Conservation (phyloP, 2,329 filamentous ascomycete species). For the Aspergillus tanneri region DNA sequence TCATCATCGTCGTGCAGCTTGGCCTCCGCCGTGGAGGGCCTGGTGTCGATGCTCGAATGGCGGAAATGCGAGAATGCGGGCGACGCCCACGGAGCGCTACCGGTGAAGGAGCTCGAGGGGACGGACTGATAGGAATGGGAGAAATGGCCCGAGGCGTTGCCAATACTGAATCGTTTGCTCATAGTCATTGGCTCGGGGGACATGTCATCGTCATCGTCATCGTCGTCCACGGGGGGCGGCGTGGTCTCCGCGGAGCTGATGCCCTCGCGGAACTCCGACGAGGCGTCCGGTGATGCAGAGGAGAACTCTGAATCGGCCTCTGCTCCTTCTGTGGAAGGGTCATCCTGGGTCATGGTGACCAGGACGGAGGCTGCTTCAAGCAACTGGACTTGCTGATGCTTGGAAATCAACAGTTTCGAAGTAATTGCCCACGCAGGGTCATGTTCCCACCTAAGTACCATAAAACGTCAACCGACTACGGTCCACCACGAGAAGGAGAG, state of each 20-base stretch:
- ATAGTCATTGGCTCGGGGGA: conserved; percentile 52
- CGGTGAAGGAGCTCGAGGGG: conserved; percentile 57
- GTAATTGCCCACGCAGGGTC: conserved; percentile 97
- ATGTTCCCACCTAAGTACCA: conserved; percentile 84
- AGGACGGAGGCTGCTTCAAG: conserved; percentile 96
- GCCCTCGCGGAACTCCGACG: conserved; percentile 70
- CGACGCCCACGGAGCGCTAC: conserved; percentile 51
- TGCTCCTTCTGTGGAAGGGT: conserved; percentile 62
- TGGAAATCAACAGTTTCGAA: conserved; percentile 96
- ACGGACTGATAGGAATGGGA: conserved; percentile 80
- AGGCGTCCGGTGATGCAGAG: conserved; percentile 77
- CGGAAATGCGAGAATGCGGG: conserved; percentile 60
- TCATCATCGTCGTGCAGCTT: conserved; percentile 77
- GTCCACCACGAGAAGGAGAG: conserved; percentile 24
- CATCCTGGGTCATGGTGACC: conserved; percentile 77
- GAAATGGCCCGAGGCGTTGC: conserved; percentile 48
- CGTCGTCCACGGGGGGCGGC: conserved; percentile 74
- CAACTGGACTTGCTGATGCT: conserved; percentile 98
- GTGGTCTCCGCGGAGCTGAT: conserved; percentile 90
- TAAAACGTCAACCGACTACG: conserved; percentile 44
- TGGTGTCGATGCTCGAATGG: conserved; percentile 71
- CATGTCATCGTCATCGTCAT: conserved; percentile 39
- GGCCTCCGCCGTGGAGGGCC: conserved; percentile 76
- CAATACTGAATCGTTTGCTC: conserved; percentile 58
- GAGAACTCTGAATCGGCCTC: conserved; percentile 76